These are phyloP conservation scores for Starmerella stigmatis DNA, from an alignment of 805 yeast species.

Conservation along the genomic window DNA sequence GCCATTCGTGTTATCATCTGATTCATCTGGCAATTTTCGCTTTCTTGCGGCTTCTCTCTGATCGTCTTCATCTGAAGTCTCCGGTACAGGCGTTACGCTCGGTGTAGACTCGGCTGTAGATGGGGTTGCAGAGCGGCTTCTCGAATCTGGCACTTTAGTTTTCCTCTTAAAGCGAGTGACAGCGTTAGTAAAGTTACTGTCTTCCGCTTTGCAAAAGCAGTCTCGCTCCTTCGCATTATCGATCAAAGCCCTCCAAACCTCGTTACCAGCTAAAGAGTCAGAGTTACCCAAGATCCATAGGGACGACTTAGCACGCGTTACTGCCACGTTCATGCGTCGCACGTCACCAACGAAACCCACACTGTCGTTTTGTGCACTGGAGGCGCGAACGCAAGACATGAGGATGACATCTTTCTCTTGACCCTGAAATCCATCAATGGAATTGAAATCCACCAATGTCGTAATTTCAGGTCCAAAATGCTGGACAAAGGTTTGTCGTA, in stretches of 20 bases:
- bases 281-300: constrained; percentile 85
- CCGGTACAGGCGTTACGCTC: no score
- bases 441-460: constrained; percentile 71
- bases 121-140: background rate
- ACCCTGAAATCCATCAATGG: constrained; percentile 97
- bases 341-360: constrained; percentile 87
- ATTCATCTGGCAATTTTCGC: background rate
- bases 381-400: constrained; percentile 91
- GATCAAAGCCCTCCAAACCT: constrained; percentile 64
- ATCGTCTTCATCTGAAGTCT: no score
- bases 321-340: constrained; percentile 93
- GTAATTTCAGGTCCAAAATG: constrained; percentile 54
- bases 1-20: background rate
- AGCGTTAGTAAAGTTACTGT: constrained; percentile 3
- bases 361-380: constrained; percentile 34
- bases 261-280: constrained; percentile 51
- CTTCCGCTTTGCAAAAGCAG: constrained; percentile 12
- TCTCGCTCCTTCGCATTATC: constrained; percentile 50
- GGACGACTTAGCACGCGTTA: constrained; percentile 86
- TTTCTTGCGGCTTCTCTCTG: no score
- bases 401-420: constrained; percentile 92
- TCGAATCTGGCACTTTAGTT: background rate
- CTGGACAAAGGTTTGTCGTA: constrained; percentile 47
- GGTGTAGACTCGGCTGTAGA: no score
- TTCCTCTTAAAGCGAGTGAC: background rate